Evolutionary conservation across 2,329 filamentous ascomycete genomes (phyloP), one percentile per base, ranked within the genome.

Genomic region (Xylaria polymorpha): DNA sequence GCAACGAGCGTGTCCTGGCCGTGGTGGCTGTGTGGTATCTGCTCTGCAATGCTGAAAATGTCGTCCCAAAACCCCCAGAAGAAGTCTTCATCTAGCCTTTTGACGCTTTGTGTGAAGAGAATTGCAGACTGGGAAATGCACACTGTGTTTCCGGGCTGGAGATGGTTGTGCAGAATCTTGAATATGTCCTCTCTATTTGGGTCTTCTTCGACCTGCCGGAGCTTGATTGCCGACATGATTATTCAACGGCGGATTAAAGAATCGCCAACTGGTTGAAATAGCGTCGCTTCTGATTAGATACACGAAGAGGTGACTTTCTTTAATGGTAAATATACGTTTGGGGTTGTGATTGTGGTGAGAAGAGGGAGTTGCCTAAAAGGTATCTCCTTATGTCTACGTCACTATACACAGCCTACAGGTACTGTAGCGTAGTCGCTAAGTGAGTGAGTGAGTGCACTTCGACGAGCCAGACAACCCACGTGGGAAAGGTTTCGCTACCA

Each of bases 1-100:
- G 63, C 57, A 8, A 73, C 77, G 5, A 79, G 65, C 69, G 70
- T 75, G 63, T 79, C 77, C 55, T 75, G 74, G 2, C 70, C 74
- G 29, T 71, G 66, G 48, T 76, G 57, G 61, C 72, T 67, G 58
- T 76, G 63, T 3, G 75, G 74, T 20, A 77, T 72, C 59, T 76
- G 75, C 61, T 77, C 68, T 9, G 74, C 76, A 51, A 74, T 43
- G 7, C 44, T 35, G 69, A 76, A 74, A 22, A 78, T 48, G 29
- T 68, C 63, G 1, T 14, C 3, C 77, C 77, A 79, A 32, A 77
- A 67, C 0, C 46, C 35, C 69, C 73, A 77, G 46, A 77, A 69
- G 64, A 74, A 77, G 3, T 41, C 65, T 18, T 78, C 74, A 15
- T 65, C 68, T 4, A 68, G 41, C 2, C 66, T 53, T 32, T 68